A percentile compares a stretch with the other conserved stretches of the same genome.
These are phyloP conservation scores for Psilocybe tampanensis DNA, from an alignment of 768 basidiomycete genomes.

Conservation along the genomic window DNA sequence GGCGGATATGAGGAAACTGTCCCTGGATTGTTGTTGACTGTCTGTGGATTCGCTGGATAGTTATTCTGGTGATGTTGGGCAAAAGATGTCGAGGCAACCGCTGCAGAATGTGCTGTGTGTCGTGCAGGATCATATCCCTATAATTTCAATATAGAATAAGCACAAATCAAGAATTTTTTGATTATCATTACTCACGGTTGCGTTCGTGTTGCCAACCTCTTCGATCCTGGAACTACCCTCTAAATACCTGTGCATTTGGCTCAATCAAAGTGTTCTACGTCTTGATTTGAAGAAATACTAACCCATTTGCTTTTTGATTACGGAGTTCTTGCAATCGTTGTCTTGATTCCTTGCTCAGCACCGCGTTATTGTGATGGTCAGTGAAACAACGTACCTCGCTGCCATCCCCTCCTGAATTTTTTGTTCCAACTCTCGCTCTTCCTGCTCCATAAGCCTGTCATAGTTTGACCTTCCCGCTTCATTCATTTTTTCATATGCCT, in stretches of 20 bases:
- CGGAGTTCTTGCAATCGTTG: conserved; percentile 4
- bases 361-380: neutral
- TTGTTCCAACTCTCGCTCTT: conserved; percentile 17
- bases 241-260: neutral
- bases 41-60: no score
- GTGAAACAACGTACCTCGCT: conserved; percentile 36
- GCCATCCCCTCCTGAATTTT: conserved; percentile 44
- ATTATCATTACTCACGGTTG: neutral
- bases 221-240: neutral
- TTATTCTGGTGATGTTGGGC: no score
- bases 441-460: conserved; percentile 5
- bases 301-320: neutral
- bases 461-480: conserved; percentile 33
- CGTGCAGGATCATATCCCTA: no score
- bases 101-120: no score
- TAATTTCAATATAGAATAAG: neutral
- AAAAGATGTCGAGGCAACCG: no score
- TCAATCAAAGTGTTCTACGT: neutral
- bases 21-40: no score
- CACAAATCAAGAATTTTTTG: neutral
- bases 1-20: no score
- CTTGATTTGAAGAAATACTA: neutral
- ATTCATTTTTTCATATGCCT: conserved; percentile 38
- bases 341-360: neutral
- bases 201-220: neutral